Conservation (phyloP, 1,284 basidiomycete species). For the Trametes polyzona region DNA sequence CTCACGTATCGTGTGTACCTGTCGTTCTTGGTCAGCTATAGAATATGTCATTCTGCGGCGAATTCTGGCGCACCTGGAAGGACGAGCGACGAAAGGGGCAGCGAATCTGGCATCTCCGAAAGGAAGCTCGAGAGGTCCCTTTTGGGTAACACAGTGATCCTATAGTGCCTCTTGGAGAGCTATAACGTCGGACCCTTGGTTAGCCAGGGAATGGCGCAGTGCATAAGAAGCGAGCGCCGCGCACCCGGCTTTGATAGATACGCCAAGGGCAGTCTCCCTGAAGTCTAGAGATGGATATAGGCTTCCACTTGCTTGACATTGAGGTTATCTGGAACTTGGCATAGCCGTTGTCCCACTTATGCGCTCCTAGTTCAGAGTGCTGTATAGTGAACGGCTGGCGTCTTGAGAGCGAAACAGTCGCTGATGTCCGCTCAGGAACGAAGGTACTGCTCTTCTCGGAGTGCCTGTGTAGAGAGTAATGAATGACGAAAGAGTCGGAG, state of each 20-base stretch:
- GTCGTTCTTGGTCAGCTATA: not conserved
- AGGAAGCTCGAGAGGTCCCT: conserved; percentile 66
- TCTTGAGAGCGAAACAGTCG: not conserved
- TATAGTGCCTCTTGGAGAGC: conserved; percentile 39
- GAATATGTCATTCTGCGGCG: no score
- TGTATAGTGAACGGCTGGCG: no score
- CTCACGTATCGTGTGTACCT: conserved; percentile 78
- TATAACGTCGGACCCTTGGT: not conserved
- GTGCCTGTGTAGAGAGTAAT: not conserved
- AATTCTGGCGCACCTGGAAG: conserved; percentile 59
- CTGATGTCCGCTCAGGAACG: not conserved
- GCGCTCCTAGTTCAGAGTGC: no score
- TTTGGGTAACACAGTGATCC: conserved; percentile 57
- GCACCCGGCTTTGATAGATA: conserved; percentile 56
- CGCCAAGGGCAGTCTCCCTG: conserved; percentile 56
- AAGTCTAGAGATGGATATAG: conserved; percentile 42
- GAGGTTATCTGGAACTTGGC: conserved; percentile 12
- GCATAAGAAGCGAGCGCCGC: conserved; percentile 19
- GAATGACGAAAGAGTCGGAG: not conserved
- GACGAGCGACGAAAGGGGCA: conserved; percentile 69
- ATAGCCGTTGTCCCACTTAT: no score
- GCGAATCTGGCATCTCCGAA: conserved; percentile 65
- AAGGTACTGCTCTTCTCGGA: not conserved
- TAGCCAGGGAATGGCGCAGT: no score
- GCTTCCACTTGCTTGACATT: conserved; percentile 44